Base-by-base conservation (phyloP, 2,329 filamentous ascomycete genomes). In the Colletotrichum tamarilloi region DNA sequence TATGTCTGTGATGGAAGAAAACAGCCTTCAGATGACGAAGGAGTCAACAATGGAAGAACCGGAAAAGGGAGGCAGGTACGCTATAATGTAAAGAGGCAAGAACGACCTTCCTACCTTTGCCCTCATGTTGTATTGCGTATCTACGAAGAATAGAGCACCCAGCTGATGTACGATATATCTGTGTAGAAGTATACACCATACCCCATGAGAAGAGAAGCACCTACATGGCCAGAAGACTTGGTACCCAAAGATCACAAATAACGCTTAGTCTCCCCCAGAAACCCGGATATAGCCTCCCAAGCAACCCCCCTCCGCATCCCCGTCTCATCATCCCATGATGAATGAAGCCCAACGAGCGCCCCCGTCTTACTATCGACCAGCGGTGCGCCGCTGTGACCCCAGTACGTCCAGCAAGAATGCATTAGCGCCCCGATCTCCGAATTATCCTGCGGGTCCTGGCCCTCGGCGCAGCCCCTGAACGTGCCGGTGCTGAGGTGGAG, bases 391-490 rank as follows among this genome's bases (percentile, higher is more conserved):
- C 84, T 87, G 76, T 89, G 87, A 1, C 87, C 87, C 88, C 87
- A 89, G 77, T 89, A 90, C 1, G 87, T 89, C 87, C 87, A 90
- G 69, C 85, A 87, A 76, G 86, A 84, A 76, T 90, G 88, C 82
- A 83, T 86, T 75, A 89, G 75, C 0, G 83, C 83, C 1, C 87
- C 87, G 66, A 90, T 89, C 28, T 87, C 85, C 1, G 81, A 82
- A 74, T 89, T 89, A 72, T 89, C 85, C 66, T 88, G 84, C 2
- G 81, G 77, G 76, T 89, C 84, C 63, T 82, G 82, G 4, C 75
- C 82, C 11, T 75, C 66, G 1, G 79, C 80, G 62, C 82, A 79
- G 0, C 86, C 87, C 11, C 80, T 78, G 64, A 84, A 87, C 3
- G 66, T 75, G 0, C 87, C 87, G 56, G 81, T 76, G 55, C 84